Conservation (phyloP, 2,329 filamentous ascomycete genomes). For the Fusarium sacchari region DNA sequence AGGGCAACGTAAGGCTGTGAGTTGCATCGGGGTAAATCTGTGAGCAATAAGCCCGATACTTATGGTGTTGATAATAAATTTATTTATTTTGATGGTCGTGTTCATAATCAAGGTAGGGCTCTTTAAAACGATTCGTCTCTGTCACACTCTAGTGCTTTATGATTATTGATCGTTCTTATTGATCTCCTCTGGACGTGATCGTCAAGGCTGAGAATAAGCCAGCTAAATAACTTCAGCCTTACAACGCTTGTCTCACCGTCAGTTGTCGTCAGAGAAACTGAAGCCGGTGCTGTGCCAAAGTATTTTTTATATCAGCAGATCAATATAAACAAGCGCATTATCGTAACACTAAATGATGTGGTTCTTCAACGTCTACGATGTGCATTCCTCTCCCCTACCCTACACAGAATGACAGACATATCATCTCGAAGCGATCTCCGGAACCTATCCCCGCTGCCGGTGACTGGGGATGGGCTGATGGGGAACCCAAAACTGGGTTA, state of each 20-base stretch:
- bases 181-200: neutral
- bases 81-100: too few relatives aligned
- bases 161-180: too few relatives aligned
- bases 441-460: slow-evolving; percentile 32
- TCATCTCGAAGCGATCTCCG: slow-evolving; percentile 23
- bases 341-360: neutral
- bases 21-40: neutral
- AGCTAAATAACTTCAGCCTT: neutral
- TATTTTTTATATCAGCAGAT: neutral
- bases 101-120: too few relatives aligned
- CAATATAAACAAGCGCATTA: neutral
- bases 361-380: neutral
- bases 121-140: too few relatives aligned
- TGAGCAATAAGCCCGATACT: too few relatives aligned
- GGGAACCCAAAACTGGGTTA: slow-evolving; percentile 17
- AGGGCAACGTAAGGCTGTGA: neutral
- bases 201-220: neutral
- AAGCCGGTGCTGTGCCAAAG: neutral
- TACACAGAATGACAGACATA: slow-evolving; percentile 4
- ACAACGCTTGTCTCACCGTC: neutral
- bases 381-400: slow-evolving; percentile 8
- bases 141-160: too few relatives aligned
- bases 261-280: neutral
- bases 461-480: slow-evolving; percentile 23
- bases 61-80: neutral